Percentiles rank a stretch among this genome's conserved stretches.
Conservation (phyloP, 1,284 basidiomycete genomes). For the Prillingera fragicola region DNA sequence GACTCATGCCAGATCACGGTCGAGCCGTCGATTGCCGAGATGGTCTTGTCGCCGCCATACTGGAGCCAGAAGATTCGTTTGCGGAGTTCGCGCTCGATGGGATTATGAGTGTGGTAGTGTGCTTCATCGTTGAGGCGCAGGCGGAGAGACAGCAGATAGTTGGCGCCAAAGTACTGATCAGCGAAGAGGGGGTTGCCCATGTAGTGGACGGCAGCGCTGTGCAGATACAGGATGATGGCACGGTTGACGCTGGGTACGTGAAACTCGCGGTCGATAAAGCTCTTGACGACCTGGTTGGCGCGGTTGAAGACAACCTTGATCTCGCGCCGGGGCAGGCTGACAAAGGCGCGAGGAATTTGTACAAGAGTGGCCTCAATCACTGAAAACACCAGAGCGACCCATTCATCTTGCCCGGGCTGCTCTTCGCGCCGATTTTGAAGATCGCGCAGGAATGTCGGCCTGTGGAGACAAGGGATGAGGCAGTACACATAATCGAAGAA, state of each 20-base stretch:
- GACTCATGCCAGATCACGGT: conserved; percentile 77
- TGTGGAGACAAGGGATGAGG: conserved; percentile 57
- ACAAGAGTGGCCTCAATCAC: conserved; percentile 75
- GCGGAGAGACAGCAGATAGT: conserved; percentile 32
- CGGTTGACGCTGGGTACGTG: conserved; percentile 12
- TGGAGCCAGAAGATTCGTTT: conserved; percentile 77
- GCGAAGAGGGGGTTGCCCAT: conserved; percentile 4
- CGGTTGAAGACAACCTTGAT: conserved; percentile 28
- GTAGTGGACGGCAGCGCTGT: conserved; percentile 8
- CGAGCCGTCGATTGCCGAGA: conserved; percentile 66
- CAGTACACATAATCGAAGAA: conserved; percentile 87
- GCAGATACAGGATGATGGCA: conserved; percentile 25
- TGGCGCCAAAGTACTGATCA: conserved; percentile 5
- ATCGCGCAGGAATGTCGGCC: conserved; percentile 76
- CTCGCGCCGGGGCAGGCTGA: conserved; percentile 29
- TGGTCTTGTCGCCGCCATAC: conserved; percentile 83
- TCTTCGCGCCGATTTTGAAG: conserved; percentile 69
- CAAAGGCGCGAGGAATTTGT: conserved; percentile 36
- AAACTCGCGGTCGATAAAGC: conserved; percentile 18
- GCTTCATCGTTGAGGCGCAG: conserved; percentile 72
- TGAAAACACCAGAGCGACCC: conserved; percentile 78
- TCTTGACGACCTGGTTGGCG: conserved; percentile 15
- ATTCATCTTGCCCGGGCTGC: conserved; percentile 60
- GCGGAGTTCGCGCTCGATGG: conserved; percentile 75
- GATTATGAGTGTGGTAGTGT: conserved; percentile 35